These are phyloP conservation scores for Leucosporidium yakuticum DNA, from an alignment of 768 basidiomycete genomes.

Conservation along the genomic window DNA sequence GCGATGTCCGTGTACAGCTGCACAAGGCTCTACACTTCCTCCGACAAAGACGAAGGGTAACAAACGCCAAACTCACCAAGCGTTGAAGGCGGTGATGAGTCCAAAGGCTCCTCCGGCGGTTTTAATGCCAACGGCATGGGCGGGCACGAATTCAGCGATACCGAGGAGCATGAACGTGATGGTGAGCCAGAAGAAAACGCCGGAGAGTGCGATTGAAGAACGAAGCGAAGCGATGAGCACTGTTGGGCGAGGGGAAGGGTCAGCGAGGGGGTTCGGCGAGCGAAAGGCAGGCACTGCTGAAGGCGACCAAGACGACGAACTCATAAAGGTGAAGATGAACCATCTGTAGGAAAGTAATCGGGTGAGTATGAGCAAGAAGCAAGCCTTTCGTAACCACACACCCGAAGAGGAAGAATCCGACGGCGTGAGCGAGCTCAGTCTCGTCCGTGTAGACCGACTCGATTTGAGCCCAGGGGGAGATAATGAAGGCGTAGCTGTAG, in stretches of 20 bases:
- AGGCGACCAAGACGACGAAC: not conserved
- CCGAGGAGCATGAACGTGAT: constrained; percentile 40
- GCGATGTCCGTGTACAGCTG: not conserved
- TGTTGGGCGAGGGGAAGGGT: not conserved
- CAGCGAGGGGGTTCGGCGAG: constrained; percentile 53
- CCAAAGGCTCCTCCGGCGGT: constrained; percentile 46
- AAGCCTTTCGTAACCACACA: constrained; percentile 44
- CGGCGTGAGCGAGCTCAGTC: constrained; percentile 52
- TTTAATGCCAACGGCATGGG: constrained; percentile 22
- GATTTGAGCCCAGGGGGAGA: constrained; percentile 65
- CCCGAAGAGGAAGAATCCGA: constrained; percentile 63
- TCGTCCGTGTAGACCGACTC: constrained; percentile 50
- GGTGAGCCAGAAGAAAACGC: constrained; percentile 46
- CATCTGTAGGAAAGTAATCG: not conserved
- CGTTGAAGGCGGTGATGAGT: constrained; percentile 39
- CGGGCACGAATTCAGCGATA: constrained; percentile 37
- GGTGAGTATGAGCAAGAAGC: no score
- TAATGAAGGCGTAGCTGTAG: constrained; percentile 56
- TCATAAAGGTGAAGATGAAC: constrained; percentile 49
- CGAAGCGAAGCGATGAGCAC: constrained; percentile 40
- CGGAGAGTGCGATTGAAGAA: constrained; percentile 44
- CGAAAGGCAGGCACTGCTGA: not conserved
- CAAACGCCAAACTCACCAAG: constrained; percentile 40
- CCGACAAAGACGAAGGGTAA: not conserved
- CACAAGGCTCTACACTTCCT: not conserved